Evolutionary conservation across 495 filamentous ascomycete species (phyloP).

Genomic region (Friedmanniomyces simplex): DNA sequence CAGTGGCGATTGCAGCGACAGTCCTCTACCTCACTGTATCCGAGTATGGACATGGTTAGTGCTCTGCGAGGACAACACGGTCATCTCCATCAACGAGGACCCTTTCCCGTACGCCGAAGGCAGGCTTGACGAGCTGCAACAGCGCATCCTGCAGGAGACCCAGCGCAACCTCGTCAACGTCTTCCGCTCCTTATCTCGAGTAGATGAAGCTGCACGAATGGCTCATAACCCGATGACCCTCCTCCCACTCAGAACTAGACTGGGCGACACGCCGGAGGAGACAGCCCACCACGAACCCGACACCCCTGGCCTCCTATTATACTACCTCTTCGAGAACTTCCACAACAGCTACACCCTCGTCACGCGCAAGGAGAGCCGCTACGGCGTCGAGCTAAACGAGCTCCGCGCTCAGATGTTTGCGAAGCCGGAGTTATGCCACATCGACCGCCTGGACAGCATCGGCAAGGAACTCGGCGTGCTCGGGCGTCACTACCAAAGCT

Average conservation of each 20-base stretch:
- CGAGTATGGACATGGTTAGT: slow-evolving; percentile 71
- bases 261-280: slow-evolving; percentile 30
- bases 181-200: slow-evolving; percentile 57
- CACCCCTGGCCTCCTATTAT: slow-evolving; percentile 65
- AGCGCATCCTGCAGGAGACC: slow-evolving; percentile 38
- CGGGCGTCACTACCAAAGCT: slow-evolving; percentile 69
- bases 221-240: slow-evolving; percentile 28
- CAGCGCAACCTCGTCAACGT: slow-evolving; percentile 62
- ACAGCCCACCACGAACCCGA: slow-evolving; percentile 37
- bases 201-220: not conserved
- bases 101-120: slow-evolving; percentile 40
- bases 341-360: slow-evolving; percentile 56
- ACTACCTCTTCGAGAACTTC: slow-evolving; percentile 86
- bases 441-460: slow-evolving; percentile 63
- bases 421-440: slow-evolving; percentile 48
- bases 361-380: slow-evolving; percentile 49
- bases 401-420: slow-evolving; percentile 52
- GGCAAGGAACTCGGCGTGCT: slow-evolving; percentile 55
- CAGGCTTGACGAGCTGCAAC: slow-evolving; percentile 25
- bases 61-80: slow-evolving; percentile 74
- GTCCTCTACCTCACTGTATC: slow-evolving; percentile 45
- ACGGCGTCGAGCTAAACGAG: slow-evolving; percentile 44
- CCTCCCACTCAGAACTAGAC: slow-evolving; percentile 28
- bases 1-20: slow-evolving; percentile 12
- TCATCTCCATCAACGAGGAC: slow-evolving; percentile 69